Evolutionary conservation across 225 moss, liverwort and hornwort genomes (phyloP), one percentile per base, ranked within the genome.

Genomic region (Climacium dendroides): DNA sequence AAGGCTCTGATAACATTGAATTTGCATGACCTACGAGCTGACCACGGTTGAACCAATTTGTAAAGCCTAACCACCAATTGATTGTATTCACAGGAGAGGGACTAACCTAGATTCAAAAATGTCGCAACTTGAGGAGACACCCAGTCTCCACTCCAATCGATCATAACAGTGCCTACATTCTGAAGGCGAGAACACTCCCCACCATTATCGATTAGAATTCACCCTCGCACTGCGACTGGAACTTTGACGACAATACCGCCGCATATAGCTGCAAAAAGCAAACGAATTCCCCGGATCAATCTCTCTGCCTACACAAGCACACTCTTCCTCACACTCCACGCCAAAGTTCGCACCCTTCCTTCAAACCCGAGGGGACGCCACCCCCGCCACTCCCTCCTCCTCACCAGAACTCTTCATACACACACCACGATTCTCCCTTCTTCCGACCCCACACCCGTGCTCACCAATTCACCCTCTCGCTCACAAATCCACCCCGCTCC

Each of bases 291-390:
- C 48, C 80, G 86, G 57, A 80, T 75, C 74, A 86, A 86, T 82
- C 43, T 53, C 74, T 54, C 79, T 50, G 71, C 66, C 82, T 34
- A 57, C 54, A 63, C 64, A 60, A 78, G 58, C 55, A 79, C 82
- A 78, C 85, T 90, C 85, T n/a, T 85, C 85, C 70, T 82, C 83
- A 64, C 72, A 84, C 62, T 89, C 50, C 76, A 91, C 89, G 84
- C 55, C 91, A 86, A 89, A 74, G 88, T 58, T 52, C 86, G 52
- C 91, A 89, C 65, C 89, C 85, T 89, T 82, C 89, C 78, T 77
- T 85, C 78, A 30, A 80, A 85, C 82, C 72, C 81, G 67, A 89
- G 87, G 82, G 26, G 82, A 79, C 85, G 81, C 87, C 89, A 89
- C 85, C 82, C 52, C 79, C 54, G 39, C 41, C 85, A 74, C 85